phyloP scores from a whole-genome alignment of 192 early-diverging fungal genomes.

The Endogone sp. region DNA sequence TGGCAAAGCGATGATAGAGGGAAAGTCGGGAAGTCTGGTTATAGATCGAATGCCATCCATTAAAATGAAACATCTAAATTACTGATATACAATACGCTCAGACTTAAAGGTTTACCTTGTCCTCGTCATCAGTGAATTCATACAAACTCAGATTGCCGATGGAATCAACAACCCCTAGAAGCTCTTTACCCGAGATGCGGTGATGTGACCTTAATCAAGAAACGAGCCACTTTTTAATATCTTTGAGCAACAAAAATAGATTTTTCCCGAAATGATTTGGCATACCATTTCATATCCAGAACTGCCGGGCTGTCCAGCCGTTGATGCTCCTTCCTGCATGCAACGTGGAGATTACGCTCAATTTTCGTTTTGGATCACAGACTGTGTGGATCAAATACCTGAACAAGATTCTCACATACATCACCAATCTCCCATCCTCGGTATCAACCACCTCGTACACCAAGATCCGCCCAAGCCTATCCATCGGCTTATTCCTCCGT shows the following conservation, averaged over 20 bases:
- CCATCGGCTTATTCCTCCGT: conserved; percentile 29
- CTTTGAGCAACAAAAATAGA: neutral
- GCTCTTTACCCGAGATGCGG: conserved; percentile 34
- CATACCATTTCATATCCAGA: conserved; percentile 72
- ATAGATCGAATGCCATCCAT: conserved; percentile 12
- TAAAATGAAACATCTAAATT: conserved; percentile 23
- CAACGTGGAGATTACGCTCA: neutral
- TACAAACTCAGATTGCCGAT: conserved; percentile 56
- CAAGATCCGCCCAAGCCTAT: conserved; percentile 63
- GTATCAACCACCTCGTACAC: conserved; percentile 43
- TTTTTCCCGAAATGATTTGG: neutral
- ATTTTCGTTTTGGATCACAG: neutral
- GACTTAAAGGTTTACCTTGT: neutral
- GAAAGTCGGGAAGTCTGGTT: conserved; percentile 17
- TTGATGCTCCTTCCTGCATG: conserved; percentile 35
- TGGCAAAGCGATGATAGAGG: conserved; percentile 29
- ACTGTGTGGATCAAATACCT: neutral
- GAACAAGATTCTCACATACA: neutral
- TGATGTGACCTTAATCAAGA: conserved; percentile 45
- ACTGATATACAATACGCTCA: neutral
- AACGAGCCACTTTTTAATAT: neutral
- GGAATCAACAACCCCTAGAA: conserved; percentile 59
- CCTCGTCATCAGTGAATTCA: conserved; percentile 20
- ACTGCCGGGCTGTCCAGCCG: conserved; percentile 59
- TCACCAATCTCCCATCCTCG: conserved; percentile 22